Conservation (phyloP, 2,329 filamentous ascomycete species). For the Capronia epimyces region DNA sequence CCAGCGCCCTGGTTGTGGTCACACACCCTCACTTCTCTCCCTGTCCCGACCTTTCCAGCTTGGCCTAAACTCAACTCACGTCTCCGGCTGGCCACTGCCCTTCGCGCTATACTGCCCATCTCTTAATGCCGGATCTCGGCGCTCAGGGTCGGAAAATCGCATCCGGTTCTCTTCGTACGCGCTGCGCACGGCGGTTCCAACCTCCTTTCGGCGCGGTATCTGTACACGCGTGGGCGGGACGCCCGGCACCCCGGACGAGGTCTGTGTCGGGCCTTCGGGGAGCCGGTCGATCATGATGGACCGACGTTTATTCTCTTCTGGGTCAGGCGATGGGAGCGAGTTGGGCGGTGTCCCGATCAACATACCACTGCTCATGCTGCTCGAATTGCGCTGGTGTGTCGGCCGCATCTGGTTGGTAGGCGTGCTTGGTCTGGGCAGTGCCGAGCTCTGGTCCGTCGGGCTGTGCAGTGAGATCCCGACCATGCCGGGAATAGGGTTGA, state of each 20-base stretch:
- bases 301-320: slow-evolving; percentile 5
- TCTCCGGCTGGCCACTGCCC: no score
- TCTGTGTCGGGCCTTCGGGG: background rate
- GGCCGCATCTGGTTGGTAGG: slow-evolving; percentile 1
- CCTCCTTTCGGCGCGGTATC: background rate
- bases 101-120: no score
- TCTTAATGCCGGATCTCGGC: background rate
- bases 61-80: no score
- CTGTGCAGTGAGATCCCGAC: background rate
- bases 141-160: background rate
- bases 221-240: background rate
- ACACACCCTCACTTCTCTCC: no score
- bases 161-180: background rate
- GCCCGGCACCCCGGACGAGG: no score
- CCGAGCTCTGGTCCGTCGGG: background rate
- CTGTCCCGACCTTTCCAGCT: no score
- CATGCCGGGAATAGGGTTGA: background rate
- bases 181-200: background rate
- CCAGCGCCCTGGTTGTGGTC: no score
- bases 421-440: background rate
- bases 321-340: slow-evolving; percentile 1
- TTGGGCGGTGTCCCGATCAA: background rate
- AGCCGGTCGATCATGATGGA: slow-evolving; percentile 3
- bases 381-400: slow-evolving; percentile 1
- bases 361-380: slow-evolving; percentile 6